Evolutionary conservation across 768 basidiomycete species (phyloP), one percentile per base, ranked within the genome.

Genomic region (Tylopilus plumbeoviolaceoides): DNA sequence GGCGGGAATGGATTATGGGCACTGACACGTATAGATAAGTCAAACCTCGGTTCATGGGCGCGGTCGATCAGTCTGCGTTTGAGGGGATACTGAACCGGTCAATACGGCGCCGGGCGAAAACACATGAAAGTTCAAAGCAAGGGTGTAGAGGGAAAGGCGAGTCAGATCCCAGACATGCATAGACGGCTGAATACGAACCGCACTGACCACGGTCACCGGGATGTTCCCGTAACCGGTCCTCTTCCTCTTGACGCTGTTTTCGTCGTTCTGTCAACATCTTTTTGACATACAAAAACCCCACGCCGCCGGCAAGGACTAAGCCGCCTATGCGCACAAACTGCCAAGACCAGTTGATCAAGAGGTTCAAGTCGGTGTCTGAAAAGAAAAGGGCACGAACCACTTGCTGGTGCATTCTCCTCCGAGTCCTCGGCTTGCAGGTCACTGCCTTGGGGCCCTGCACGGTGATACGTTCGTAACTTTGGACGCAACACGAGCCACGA

Each of bases 281-380:
- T 48, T 69, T 69, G 49, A 66, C 68, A 23, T 64, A 68, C 36
- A 69, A 44, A 52, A 69, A 69, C 41, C 68, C 60, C 0, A 56
- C 65, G 15, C 68, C 68, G 10, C 61, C 68, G 4, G 57, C 58
- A 27, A 69, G 53, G 47, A 66, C 62, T 45, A 69, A 45, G n/a
- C 54, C 57, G n/a, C 60, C 68, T 55, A 67, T 54, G 15, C 63
- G 62, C n/a, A 57, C 43, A 21, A 61, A 30, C 68, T 69, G 52
- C 39, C 6, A 20, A 48, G 7, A 40, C 20, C 15, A 39, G 33
- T 3, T 10, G 35, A 27, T 17, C 42, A 20, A 8, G 33, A 44
- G 21, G 3, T 17, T 11, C n/a, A n/a, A n/a, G 18, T 10, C 44
- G 11, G 25, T 15, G 50, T 42, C 7, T 10, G 20, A 52, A 42